Conservation (phyloP, 83 land plant genomes). For the Larix sibirica region DNA sequence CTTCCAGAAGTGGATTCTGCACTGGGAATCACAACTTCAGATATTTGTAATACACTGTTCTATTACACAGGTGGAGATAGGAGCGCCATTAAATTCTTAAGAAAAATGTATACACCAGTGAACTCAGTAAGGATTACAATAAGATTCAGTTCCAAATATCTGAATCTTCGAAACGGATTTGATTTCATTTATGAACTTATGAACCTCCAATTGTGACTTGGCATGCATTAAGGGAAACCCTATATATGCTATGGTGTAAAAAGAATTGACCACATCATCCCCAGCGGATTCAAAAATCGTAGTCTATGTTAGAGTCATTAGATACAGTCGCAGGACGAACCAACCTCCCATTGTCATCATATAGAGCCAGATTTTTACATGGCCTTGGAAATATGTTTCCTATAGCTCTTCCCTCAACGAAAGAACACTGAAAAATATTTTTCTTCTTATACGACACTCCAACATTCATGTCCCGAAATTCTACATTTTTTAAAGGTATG, state of each 20-base stretch:
- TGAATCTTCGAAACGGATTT: background rate
- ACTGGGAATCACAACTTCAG: background rate
- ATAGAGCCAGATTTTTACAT: slow-evolving; percentile 74
- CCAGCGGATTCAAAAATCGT: slow-evolving; percentile 42
- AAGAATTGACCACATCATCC: background rate
- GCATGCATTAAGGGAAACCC: background rate
- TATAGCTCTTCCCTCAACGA: slow-evolving; percentile 74
- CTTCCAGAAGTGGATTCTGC: too few relatives aligned
- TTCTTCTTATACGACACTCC: slow-evolving; percentile 89
- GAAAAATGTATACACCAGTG: background rate
- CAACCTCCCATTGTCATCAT: slow-evolving; percentile 56
- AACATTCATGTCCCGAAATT: slow-evolving; percentile 79
- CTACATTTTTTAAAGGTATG: slow-evolving; percentile 68
- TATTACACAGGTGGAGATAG: background rate
- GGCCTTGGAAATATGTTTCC: slow-evolving; percentile 85
- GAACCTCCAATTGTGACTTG: background rate
- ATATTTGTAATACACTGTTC: background rate
- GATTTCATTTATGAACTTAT: background rate
- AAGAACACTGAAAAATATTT: slow-evolving; percentile 85
- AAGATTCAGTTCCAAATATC: slow-evolving; percentile 2
- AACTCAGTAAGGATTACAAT: background rate
- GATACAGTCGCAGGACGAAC: slow-evolving; percentile 42
- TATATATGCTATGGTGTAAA: background rate
- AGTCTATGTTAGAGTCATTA: slow-evolving; percentile 62
- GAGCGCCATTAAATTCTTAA: background rate